These are phyloP conservation scores for Pholiota microspora DNA, from an alignment of 768 basidiomycete genomes.

Conservation along the genomic window DNA sequence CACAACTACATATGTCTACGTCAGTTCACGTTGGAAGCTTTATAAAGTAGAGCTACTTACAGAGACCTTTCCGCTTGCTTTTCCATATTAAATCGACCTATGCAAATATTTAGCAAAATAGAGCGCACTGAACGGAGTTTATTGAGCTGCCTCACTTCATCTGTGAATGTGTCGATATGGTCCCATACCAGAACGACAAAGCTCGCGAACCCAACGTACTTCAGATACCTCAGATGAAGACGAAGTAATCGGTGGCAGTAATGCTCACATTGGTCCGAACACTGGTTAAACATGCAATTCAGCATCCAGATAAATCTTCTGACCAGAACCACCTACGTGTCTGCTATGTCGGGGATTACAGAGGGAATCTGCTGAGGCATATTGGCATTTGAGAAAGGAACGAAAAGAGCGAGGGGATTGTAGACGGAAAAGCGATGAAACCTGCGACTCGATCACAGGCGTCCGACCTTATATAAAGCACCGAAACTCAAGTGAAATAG, in stretches of 20 bases:
- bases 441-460: not conserved
- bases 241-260: not conserved
- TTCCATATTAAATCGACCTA: slow-evolving; percentile 55
- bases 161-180: slow-evolving; percentile 49
- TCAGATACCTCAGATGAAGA: not conserved
- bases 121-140: not conserved
- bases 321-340: slow-evolving; percentile 13
- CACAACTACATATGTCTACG: slow-evolving; percentile 27
- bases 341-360: slow-evolving; percentile 14
- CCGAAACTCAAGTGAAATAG: not conserved
- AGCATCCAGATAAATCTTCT: not conserved
- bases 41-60: slow-evolving; percentile 28
- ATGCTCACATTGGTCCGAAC: slow-evolving; percentile 18
- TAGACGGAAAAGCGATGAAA: not conserved
- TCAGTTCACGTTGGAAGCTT: not conserved
- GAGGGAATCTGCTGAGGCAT: slow-evolving; percentile 17
- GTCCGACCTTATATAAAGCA: not conserved
- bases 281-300: not conserved
- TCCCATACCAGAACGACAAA: slow-evolving; percentile 55
- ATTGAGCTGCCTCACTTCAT: slow-evolving; percentile 31
- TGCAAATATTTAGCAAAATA: not conserved
- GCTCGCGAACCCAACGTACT: slow-evolving; percentile 53
- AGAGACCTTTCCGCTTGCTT: slow-evolving; percentile 37
- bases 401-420: not conserved
- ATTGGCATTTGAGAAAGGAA: not conserved